Percentiles rank a stretch among this genome's conserved stretches.
Conservation (phyloP, 1,284 basidiomycete genomes). For the Apiotrichum domesticum region DNA sequence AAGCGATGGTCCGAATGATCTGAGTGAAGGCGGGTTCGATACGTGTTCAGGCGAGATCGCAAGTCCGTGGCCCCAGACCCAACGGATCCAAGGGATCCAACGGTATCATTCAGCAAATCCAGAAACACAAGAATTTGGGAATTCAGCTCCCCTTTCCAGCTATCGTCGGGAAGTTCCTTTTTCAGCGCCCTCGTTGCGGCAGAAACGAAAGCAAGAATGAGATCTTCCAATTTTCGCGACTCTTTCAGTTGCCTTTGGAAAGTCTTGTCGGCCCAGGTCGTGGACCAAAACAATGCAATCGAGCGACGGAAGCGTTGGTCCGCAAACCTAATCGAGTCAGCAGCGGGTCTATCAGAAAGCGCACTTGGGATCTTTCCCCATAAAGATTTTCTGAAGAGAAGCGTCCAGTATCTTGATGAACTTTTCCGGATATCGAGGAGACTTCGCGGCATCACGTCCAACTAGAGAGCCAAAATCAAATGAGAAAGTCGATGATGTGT, state of each 20-base stretch:
- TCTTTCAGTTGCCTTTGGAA: slow-evolving; percentile 89
- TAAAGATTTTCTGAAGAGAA: slow-evolving; percentile 79
- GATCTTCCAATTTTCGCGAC: slow-evolving; percentile 92
- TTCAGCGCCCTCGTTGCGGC: slow-evolving; percentile 75
- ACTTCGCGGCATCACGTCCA: slow-evolving; percentile 51
- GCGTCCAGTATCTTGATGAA: slow-evolving; percentile 79
- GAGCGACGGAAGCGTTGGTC: slow-evolving; percentile 80
- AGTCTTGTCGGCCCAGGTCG: slow-evolving; percentile 71
- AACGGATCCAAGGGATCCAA: slow-evolving; percentile 65
- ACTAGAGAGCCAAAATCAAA: slow-evolving; percentile 35
- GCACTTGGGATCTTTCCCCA: slow-evolving; percentile 81
- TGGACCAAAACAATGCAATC: slow-evolving; percentile 77
- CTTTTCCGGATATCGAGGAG: slow-evolving; percentile 86
- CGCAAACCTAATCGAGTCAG: slow-evolving; percentile 57
- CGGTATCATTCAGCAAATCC: slow-evolving; percentile 71
- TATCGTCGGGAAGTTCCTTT: slow-evolving; percentile 69
- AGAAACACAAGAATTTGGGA: slow-evolving; percentile 84
- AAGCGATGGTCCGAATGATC: slow-evolving; percentile 1
- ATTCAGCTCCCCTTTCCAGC: slow-evolving; percentile 89
- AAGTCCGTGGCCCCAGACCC: slow-evolving; percentile 78
- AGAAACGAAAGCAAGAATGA: slow-evolving; percentile 92
- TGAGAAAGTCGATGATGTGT: slow-evolving; percentile 24
- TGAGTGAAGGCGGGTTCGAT: slow-evolving; percentile 5
- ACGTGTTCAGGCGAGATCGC: slow-evolving; percentile 24
- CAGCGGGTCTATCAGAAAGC: neutral